phyloP scores from a whole-genome alignment of 768 basidiomycete species.

The Phylloporus sp. region DNA sequence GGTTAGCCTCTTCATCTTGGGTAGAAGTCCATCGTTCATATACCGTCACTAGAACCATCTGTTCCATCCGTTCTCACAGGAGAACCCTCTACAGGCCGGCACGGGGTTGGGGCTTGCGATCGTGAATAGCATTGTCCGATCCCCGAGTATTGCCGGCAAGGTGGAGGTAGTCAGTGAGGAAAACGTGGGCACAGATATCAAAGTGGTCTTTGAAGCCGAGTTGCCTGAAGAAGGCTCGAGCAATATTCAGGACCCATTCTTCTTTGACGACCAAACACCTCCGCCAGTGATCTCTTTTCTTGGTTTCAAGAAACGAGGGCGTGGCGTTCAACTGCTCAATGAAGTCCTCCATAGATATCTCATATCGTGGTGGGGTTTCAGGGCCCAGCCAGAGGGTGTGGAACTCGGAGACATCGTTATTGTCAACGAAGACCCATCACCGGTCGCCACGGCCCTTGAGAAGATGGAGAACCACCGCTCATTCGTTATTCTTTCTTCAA shows the following conservation, averaged over 20 bases:
- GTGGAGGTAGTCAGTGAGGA: constrained; percentile 94
- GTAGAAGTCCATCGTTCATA: background rate
- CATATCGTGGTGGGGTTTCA: constrained; percentile 73
- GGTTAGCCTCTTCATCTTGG: constrained; percentile 37
- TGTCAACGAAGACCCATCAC: constrained; percentile 70
- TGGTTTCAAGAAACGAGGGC: constrained; percentile 64
- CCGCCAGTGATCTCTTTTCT: constrained; percentile 62
- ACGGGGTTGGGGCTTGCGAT: constrained; percentile 94
- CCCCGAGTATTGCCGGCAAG: constrained; percentile 82
- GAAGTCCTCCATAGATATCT: constrained; percentile 65
- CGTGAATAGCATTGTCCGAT: constrained; percentile 87
- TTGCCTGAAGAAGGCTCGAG: constrained; percentile 38
- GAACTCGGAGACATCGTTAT: constrained; percentile 70
- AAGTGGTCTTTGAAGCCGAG: constrained; percentile 78
- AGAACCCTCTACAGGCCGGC: constrained; percentile 89
- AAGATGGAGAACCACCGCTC: constrained; percentile 56
- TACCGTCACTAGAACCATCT: constrained; percentile 65
- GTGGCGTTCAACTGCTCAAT: constrained; percentile 64
- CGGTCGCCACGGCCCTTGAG: constrained; percentile 54
- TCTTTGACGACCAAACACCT: constrained; percentile 35
- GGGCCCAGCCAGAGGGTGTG: constrained; percentile 36
- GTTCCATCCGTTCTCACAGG: constrained; percentile 97
- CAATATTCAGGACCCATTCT: constrained; percentile 45
- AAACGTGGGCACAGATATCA: constrained; percentile 87
- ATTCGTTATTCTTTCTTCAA: constrained; percentile 72